Percentiles rank a stretch among this genome's conserved stretches.
These are phyloP conservation scores for Lasiosphaeriaceae sp. DNA, from an alignment of 495 filamentous ascomycete species.

Conservation along the genomic window DNA sequence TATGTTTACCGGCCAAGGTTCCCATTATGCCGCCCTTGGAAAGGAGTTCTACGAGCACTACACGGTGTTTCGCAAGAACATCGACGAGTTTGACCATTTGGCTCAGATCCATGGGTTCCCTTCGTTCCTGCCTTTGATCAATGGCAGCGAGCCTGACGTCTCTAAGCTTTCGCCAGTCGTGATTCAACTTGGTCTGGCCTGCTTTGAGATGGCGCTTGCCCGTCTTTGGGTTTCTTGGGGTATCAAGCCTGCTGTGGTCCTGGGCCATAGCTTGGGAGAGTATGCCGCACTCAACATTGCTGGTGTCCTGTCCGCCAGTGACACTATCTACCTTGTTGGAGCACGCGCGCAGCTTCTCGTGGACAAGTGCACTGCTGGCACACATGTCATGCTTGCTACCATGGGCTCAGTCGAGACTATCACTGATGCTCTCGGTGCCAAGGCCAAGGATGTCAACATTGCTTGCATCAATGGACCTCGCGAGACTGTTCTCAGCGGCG, in stretches of 20 bases:
- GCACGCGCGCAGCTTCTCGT: slow-evolving; percentile 72
- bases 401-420: slow-evolving; percentile 41
- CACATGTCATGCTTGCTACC: slow-evolving; percentile 65
- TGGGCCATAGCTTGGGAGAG: slow-evolving; percentile 85
- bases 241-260: slow-evolving; percentile 67
- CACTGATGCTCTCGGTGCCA: slow-evolving; percentile 36
- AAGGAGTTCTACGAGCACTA: slow-evolving; percentile 64
- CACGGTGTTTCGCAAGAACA: slow-evolving; percentile 63
- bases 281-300: slow-evolving; percentile 82
- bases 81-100: slow-evolving; percentile 67
- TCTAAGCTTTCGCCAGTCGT: slow-evolving; percentile 66
- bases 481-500: slow-evolving; percentile 61
- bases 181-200: slow-evolving; percentile 72
- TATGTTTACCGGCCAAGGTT: slow-evolving; percentile 68
- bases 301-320: slow-evolving; percentile 72
- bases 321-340: slow-evolving; percentile 79
- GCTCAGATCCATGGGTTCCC: slow-evolving; percentile 66
- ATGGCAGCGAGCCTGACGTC: slow-evolving; percentile 54
- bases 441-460: slow-evolving; percentile 34
- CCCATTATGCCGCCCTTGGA: slow-evolving; percentile 64
- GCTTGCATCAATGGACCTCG: slow-evolving; percentile 60
- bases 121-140: slow-evolving; percentile 63
- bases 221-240: slow-evolving; percentile 79
- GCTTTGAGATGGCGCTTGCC: slow-evolving; percentile 81
- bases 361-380: slow-evolving; percentile 64